Percentiles rank a stretch among this genome's conserved stretches.
Conservation (phyloP, 441 rosid genomes). For the Kokia cookei region DNA sequence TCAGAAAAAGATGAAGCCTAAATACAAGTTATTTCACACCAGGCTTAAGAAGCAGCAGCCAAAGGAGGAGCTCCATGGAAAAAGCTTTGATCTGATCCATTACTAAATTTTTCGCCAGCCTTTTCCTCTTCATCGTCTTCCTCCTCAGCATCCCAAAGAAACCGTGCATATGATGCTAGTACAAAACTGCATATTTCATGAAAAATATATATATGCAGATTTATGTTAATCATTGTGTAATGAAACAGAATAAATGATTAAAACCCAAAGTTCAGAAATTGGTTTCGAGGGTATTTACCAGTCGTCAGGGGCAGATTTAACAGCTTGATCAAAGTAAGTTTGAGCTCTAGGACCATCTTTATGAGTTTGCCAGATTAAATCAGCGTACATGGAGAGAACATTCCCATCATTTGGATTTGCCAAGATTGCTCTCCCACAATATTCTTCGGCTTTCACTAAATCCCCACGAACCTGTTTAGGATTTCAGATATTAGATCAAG, state of each 20-base stretch:
- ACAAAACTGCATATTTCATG: conserved; percentile 52
- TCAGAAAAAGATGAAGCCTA: conserved; percentile 1
- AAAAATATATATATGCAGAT: background rate
- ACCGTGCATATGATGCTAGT: conserved; percentile 76
- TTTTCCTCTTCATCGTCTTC: conserved; percentile 23
- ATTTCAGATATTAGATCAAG: conserved; percentile 2
- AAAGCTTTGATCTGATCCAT: conserved; percentile 18
- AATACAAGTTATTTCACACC: conserved; percentile 20
- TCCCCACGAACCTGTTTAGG: conserved; percentile 63
- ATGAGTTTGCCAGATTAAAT: conserved; percentile 65
- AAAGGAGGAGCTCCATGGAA: conserved; percentile 33
- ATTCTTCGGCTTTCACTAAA: conserved; percentile 68
- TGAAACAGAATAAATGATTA: background rate
- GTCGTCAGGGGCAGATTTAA: conserved; percentile 73
- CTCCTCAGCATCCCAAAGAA: conserved; percentile 82
- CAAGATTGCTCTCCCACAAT: conserved; percentile 71
- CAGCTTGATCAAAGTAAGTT: conserved; percentile 68
- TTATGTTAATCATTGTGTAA: background rate
- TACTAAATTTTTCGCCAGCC: conserved; percentile 23
- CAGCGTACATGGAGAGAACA: conserved; percentile 73
- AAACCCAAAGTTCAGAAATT: background rate
- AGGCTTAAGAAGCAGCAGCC: conserved; percentile 37
- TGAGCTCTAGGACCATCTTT: conserved; percentile 71
- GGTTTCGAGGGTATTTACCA: conserved; percentile 33
- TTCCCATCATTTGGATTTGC: conserved; percentile 58